phyloP scores from a whole-genome alignment of 2,329 filamentous ascomycete species.

The Mycosphaerelloides madeirae region DNA sequence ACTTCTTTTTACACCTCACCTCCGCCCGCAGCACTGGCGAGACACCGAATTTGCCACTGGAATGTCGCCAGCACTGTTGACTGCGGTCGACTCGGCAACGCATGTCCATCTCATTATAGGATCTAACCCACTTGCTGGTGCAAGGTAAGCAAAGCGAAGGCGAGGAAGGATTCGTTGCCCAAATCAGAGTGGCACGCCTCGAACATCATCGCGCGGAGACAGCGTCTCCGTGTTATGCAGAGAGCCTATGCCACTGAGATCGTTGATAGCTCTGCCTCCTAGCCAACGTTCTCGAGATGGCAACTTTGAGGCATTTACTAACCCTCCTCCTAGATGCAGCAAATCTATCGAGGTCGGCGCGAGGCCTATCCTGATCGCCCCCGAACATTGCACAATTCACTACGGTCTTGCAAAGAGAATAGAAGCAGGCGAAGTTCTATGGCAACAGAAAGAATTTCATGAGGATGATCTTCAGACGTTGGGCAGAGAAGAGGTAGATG shows the following conservation, averaged over 20 bases:
- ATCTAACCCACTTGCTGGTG: slow-evolving; percentile 78
- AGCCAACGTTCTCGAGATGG: too few relatives aligned
- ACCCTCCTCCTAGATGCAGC: too few relatives aligned
- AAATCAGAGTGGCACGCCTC: too few relatives aligned
- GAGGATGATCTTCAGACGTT: slow-evolving; percentile 68
- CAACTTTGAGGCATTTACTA: too few relatives aligned
- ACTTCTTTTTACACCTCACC: too few relatives aligned
- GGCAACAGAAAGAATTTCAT: slow-evolving; percentile 62
- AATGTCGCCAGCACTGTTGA: slow-evolving; percentile 59
- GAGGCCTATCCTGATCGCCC: slow-evolving; percentile 70
- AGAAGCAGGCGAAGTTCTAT: slow-evolving; percentile 61
- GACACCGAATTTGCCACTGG: neutral
- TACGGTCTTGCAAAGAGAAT: slow-evolving; percentile 60
- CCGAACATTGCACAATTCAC: slow-evolving; percentile 54
- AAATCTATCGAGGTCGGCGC: slow-evolving; percentile 81
- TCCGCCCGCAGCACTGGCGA: too few relatives aligned
- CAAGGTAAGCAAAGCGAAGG: too few relatives aligned
- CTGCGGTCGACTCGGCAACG: slow-evolving; percentile 63
- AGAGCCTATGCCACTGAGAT: too few relatives aligned
- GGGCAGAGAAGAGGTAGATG: slow-evolving; percentile 72
- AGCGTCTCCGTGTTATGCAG: too few relatives aligned
- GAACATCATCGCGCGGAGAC: too few relatives aligned
- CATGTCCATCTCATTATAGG: slow-evolving; percentile 83
- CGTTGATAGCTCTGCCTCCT: too few relatives aligned
- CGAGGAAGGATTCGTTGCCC: too few relatives aligned